Evolutionary conservation across 139 green algal genomes (phyloP).

Genomic region (Limnomonas spitsbergensis): DNA sequence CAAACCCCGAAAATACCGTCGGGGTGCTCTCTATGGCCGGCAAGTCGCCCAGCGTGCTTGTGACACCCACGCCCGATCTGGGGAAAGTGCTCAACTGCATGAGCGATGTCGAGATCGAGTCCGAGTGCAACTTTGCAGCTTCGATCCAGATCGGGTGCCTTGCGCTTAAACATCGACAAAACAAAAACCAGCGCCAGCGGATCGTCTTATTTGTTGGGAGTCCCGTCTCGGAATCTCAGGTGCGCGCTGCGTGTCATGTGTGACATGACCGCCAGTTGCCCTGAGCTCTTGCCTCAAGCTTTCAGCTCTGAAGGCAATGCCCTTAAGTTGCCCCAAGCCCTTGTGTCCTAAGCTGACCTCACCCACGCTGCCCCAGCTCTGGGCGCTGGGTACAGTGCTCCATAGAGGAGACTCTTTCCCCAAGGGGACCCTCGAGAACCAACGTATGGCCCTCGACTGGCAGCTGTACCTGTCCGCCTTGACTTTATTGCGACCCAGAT

Average conservation of each 20-base stretch:
- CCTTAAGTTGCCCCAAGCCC: no score
- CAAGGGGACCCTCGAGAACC: no score
- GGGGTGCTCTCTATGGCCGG: slow-evolving; percentile 96
- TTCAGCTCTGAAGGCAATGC: no score
- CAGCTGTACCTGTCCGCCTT: no score
- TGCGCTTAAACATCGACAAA: slow-evolving; percentile 96
- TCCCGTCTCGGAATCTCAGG: slow-evolving; percentile 83
- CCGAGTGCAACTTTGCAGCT: slow-evolving; percentile 74
- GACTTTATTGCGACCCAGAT: no score
- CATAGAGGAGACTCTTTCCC: no score
- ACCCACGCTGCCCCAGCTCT: no score
- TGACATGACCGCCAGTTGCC: background rate
- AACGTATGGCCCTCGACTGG: no score
- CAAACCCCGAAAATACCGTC: slow-evolving; percentile 96
- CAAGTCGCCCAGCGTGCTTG: slow-evolving; percentile 85
- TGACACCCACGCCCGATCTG: slow-evolving; percentile 95
- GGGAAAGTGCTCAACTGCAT: slow-evolving; percentile 93
- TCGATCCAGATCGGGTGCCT: slow-evolving; percentile 95
- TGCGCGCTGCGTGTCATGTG: slow-evolving; percentile 17
- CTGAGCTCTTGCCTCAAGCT: background rate
- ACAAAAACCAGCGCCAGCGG: slow-evolving; percentile 98
- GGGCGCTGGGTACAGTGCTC: no score
- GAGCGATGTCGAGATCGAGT: slow-evolving; percentile 81
- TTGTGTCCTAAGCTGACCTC: no score
- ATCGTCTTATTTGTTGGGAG: slow-evolving; percentile 96